Conservation (phyloP, 2,329 filamentous ascomycete genomes). For the Aspergillus chevalieri region DNA sequence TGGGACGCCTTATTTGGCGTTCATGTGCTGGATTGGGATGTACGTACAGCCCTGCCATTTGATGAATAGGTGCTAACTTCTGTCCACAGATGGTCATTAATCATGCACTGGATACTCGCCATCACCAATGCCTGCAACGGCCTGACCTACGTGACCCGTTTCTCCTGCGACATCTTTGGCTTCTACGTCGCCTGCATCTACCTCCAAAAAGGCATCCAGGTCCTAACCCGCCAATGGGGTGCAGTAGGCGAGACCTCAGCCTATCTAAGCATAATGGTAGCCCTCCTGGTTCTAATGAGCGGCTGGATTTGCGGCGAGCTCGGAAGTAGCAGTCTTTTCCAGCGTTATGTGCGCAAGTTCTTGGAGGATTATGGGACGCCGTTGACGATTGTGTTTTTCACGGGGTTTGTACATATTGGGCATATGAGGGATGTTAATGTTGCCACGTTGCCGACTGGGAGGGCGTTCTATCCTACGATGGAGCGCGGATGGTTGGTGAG, state of each 20-base stretch:
- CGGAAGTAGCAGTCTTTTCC: slow-evolving; percentile 65
- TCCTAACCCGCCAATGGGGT: slow-evolving; percentile 67
- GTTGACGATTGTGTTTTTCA: slow-evolving; percentile 77
- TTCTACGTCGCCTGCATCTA: slow-evolving; percentile 93
- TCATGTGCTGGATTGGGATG: slow-evolving; percentile 89
- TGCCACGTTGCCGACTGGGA: slow-evolving; percentile 66
- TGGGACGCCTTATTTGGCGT: slow-evolving; percentile 75
- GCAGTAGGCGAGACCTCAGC: slow-evolving; percentile 54
- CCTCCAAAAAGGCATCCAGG: slow-evolving; percentile 83
- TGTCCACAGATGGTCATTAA: slow-evolving; percentile 62
- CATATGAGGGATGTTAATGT: slow-evolving; percentile 68
- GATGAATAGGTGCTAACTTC: not conserved
- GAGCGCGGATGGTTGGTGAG: slow-evolving; percentile 70
- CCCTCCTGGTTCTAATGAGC: slow-evolving; percentile 69
- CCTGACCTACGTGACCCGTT: slow-evolving; percentile 82
- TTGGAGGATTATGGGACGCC: slow-evolving; percentile 87
- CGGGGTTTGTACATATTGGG: slow-evolving; percentile 80
- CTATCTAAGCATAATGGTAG: slow-evolving; percentile 71
- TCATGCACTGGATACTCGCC: slow-evolving; percentile 79
- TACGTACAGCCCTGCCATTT: slow-evolving; percentile 32
- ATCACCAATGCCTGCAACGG: slow-evolving; percentile 82
- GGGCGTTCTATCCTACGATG: slow-evolving; percentile 70
- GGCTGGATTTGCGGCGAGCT: slow-evolving; percentile 69
- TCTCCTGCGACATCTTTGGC: slow-evolving; percentile 89
- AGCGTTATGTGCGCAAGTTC: slow-evolving; percentile 69